Evolutionary conservation across 1,284 basidiomycete genomes (phyloP).

Genomic region (Melampsora americana): DNA sequence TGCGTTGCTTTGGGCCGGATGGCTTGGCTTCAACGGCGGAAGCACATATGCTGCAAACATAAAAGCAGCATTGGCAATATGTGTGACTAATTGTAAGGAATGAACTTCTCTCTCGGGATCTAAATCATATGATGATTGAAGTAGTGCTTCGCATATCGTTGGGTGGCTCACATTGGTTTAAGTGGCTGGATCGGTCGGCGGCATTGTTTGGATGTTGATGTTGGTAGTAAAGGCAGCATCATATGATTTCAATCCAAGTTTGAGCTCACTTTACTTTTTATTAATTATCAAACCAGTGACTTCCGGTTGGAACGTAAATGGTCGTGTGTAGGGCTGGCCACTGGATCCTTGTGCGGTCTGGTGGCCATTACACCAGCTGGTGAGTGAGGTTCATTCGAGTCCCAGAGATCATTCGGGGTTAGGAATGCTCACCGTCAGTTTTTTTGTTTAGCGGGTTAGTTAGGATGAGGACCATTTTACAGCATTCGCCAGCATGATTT

Average conservation of each 20-base stretch:
- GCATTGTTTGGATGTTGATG: slow-evolving; percentile 78
- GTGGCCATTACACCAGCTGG: slow-evolving; percentile 56
- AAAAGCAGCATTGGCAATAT: slow-evolving; percentile 77
- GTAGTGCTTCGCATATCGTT: background rate
- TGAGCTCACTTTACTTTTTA: background rate
- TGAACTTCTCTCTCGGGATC: background rate
- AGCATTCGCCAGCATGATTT: too few relatives aligned
- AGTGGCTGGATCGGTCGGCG: slow-evolving; percentile 68
- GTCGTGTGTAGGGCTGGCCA: slow-evolving; percentile 81
- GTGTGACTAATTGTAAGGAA: slow-evolving; percentile 66
- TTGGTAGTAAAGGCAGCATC: slow-evolving; percentile 68
- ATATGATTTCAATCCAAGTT: slow-evolving; percentile 52
- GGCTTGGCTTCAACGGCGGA: slow-evolving; percentile 70
- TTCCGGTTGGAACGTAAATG: slow-evolving; percentile 57
- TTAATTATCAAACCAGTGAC: slow-evolving; percentile 47
- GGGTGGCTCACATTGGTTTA: background rate
- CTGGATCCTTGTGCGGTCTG: slow-evolving; percentile 75
- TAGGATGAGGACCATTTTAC: too few relatives aligned
- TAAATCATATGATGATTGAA: too few relatives aligned
- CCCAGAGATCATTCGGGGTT: too few relatives aligned
- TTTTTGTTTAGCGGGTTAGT: slow-evolving; percentile 25
- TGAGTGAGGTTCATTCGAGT: background rate
- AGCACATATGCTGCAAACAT: slow-evolving; percentile 86
- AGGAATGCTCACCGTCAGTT: too few relatives aligned
- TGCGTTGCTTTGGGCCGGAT: slow-evolving; percentile 86